A percentile compares a stretch with the other conserved stretches of the same genome.
These are phyloP conservation scores for Schwanniomyces polymorphus DNA, from an alignment of 805 yeast genomes.

Conservation along the genomic window DNA sequence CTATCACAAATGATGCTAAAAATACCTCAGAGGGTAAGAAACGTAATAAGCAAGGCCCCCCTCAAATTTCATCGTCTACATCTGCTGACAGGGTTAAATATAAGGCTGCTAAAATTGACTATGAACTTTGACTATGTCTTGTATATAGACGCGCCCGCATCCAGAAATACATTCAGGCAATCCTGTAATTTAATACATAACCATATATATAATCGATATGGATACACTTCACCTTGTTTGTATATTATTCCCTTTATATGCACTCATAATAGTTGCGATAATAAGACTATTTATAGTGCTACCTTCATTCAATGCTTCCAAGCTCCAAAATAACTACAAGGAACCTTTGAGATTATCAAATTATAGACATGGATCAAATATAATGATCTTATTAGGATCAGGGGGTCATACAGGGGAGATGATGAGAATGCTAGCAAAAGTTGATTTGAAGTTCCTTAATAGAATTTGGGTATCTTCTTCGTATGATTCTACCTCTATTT, in stretches of 20 bases:
- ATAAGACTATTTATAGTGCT: slow-evolving; percentile 22
- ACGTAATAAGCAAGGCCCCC: not conserved
- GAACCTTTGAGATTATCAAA: slow-evolving; percentile 3
- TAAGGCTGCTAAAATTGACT: slow-evolving; percentile 11
- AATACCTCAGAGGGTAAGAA: not conserved
- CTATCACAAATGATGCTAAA: not conserved
- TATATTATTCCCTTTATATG: not conserved
- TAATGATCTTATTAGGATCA: slow-evolving; percentile 79
- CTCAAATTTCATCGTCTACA: not conserved
- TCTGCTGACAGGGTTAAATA: slow-evolving; percentile 2
- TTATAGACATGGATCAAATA: slow-evolving; percentile 16
- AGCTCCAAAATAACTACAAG: not conserved
- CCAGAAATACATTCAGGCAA: not conserved
- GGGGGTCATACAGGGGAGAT: slow-evolving; percentile 98
- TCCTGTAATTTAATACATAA: not conserved
- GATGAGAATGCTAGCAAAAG: slow-evolving; percentile 61
- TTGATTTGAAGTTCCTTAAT: slow-evolving; percentile 24
- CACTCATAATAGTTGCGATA: slow-evolving; percentile 12
- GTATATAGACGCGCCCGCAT: not conserved
- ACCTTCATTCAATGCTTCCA: slow-evolving; percentile 16
- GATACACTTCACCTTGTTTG: not conserved
- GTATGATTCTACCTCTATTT: slow-evolving; percentile 51
- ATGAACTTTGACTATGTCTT: slow-evolving; percentile 10
- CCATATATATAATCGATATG: not conserved
- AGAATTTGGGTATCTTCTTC: slow-evolving; percentile 46